Percentiles rank a stretch among this genome's conserved stretches.
Conservation (phyloP, 1,139 yeast genomes). For the Yamadazyma siamensis region DNA sequence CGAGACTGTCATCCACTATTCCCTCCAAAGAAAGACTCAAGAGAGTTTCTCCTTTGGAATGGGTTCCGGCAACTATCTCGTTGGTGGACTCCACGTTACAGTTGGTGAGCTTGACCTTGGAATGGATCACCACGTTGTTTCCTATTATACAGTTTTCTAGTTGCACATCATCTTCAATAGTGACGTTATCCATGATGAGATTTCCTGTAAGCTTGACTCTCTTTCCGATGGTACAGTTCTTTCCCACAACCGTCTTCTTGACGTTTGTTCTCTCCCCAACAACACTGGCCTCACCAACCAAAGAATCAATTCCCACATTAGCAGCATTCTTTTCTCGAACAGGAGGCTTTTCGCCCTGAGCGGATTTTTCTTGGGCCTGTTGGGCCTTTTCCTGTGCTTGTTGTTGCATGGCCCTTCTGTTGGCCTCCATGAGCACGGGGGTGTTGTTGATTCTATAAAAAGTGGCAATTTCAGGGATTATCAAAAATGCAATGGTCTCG, state of each 20-base stretch:
- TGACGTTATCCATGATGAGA: conserved; percentile 67
- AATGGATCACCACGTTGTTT: conserved; percentile 54
- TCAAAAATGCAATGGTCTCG: conserved; percentile 62
- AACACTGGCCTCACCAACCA: conserved; percentile 57
- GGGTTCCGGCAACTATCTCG: conserved; percentile 58
- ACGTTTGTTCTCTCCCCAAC: conserved; percentile 81
- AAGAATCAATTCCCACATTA: conserved; percentile 83
- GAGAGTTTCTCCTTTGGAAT: conserved; percentile 80
- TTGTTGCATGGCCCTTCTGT: conserved; percentile 66
- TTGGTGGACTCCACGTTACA: conserved; percentile 85
- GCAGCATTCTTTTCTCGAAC: conserved; percentile 63
- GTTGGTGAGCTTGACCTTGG: conserved; percentile 60
- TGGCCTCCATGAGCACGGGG: conserved; percentile 88
- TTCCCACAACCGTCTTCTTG: conserved; percentile 76
- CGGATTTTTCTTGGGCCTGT: conserved; percentile 6
- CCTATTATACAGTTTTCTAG: conserved; percentile 92
- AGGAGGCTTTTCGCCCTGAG: conserved; percentile 11
- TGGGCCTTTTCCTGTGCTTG: conserved; percentile 41
- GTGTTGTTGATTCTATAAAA: conserved; percentile 77
- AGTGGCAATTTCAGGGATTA: conserved; percentile 60
- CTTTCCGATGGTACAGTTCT: conserved; percentile 74
- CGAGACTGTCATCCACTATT: conserved; percentile 28
- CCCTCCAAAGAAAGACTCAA: conserved; percentile 62
- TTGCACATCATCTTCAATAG: conserved; percentile 76
- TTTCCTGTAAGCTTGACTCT: conserved; percentile 88